A percentile compares a stretch with the other conserved stretches of the same genome.
Conservation (phyloP, 257 asterid genomes). For the Sherardia arvensis region DNA sequence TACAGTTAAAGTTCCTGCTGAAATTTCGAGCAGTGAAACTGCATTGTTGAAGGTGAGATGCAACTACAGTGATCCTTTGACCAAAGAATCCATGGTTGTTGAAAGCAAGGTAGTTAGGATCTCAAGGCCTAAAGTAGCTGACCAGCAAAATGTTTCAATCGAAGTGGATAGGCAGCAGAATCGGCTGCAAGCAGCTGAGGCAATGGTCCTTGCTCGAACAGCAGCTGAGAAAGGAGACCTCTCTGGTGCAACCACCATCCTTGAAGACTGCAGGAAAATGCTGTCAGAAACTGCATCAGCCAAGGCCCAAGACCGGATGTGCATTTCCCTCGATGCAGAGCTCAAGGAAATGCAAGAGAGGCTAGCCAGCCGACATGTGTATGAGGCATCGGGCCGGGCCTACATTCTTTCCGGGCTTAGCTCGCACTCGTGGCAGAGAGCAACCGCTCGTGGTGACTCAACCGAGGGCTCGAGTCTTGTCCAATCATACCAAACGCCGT, state of each 20-base stretch:
- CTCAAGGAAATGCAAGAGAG: slow-evolving; percentile 98
- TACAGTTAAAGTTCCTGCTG: slow-evolving; percentile 57
- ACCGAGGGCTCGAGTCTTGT: slow-evolving; percentile 65
- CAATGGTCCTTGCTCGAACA: slow-evolving; percentile 64
- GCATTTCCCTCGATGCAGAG: slow-evolving; percentile 74
- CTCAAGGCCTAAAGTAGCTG: slow-evolving; percentile 38
- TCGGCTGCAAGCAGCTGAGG: slow-evolving; percentile 77
- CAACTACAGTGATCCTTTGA: slow-evolving; percentile 56
- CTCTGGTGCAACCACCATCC: slow-evolving; percentile 53
- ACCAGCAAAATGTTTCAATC: slow-evolving; percentile 35
- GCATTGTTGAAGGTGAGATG: slow-evolving; percentile 54
- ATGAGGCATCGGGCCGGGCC: slow-evolving; percentile 92
- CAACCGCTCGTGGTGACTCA: slow-evolving; percentile 95
- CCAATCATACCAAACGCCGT: slow-evolving; percentile 83
- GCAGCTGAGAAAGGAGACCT: slow-evolving; percentile 78
- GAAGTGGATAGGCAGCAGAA: slow-evolving; percentile 93
- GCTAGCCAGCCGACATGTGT: slow-evolving; percentile 75
- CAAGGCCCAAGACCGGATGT: slow-evolving; percentile 51
- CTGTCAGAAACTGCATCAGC: slow-evolving; percentile 59
- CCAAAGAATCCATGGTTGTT: slow-evolving; percentile 39
- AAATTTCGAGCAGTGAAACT: slow-evolving; percentile 38
- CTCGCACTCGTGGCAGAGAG: slow-evolving; percentile 99
- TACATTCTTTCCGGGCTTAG: slow-evolving; percentile 86
- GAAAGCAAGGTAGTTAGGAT: slow-evolving; percentile 49
- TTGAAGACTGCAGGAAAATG: slow-evolving; percentile 48